These are phyloP conservation scores for Erysiphe pulchra DNA, from an alignment of 2,329 filamentous ascomycete species.

Conservation along the genomic window DNA sequence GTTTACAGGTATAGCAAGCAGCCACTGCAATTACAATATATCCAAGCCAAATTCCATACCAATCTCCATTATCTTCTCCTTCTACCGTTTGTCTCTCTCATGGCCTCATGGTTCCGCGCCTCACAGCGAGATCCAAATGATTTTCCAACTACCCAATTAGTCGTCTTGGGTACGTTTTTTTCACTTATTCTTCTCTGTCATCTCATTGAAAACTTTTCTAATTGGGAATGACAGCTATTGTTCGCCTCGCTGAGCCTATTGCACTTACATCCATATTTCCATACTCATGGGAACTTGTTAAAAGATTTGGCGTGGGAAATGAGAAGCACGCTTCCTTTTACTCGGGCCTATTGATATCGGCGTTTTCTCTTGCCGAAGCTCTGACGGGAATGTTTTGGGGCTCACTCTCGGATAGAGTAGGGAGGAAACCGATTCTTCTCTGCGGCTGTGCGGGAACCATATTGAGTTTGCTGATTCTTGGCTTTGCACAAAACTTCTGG, in stretches of 20 bases:
- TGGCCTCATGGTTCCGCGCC: not conserved
- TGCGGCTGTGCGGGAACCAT: constrained; percentile 63
- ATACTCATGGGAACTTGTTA: constrained; percentile 68
- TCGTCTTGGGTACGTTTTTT: constrained; percentile 44
- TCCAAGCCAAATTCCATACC: no score
- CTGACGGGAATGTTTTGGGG: constrained; percentile 79
- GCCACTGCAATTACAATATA: no score
- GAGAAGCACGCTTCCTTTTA: constrained; percentile 64
- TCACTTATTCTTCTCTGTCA: not conserved
- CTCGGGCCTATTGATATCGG: constrained; percentile 65
- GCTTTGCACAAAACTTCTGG: constrained; percentile 64
- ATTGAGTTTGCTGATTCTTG: constrained; percentile 59
- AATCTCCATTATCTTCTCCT: no score
- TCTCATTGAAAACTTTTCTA: not conserved
- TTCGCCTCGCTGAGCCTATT: constrained; percentile 77
- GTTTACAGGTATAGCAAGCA: no score
- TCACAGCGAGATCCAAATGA: constrained; percentile 32
- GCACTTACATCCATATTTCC: constrained; percentile 84
- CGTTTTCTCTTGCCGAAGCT: constrained; percentile 62
- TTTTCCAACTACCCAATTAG: constrained; percentile 63
- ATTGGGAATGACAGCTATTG: constrained; percentile 27
- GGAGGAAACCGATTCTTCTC: constrained; percentile 64
- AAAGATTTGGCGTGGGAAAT: constrained; percentile 45
- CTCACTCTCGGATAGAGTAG: constrained; percentile 52
- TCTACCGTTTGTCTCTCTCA: not conserved